Percentiles rank a stretch among this genome's conserved stretches.
Evolutionary conservation across 768 basidiomycete species (phyloP).

Genomic region (Xerocomellus dryophilus): DNA sequence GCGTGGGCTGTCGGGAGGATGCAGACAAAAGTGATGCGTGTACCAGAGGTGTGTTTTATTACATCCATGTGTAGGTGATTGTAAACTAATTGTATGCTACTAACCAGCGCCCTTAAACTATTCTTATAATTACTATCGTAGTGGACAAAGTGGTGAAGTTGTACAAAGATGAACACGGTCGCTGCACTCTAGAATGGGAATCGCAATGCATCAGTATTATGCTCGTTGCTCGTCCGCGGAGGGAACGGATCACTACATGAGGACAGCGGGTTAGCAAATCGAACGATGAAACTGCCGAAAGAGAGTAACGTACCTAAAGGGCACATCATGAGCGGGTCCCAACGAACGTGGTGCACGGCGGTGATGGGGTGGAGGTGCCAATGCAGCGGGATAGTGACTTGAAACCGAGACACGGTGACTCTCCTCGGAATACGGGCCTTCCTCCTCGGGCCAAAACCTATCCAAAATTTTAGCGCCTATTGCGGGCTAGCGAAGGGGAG

Average conservation of each 20-base stretch:
- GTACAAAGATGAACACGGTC: not conserved
- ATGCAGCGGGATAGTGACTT: constrained; percentile 14
- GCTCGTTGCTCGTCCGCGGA: constrained; percentile 15
- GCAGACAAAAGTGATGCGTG: not conserved
- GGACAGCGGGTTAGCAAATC: not conserved
- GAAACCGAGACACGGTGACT: constrained; percentile 6
- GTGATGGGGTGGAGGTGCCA: constrained; percentile 32
- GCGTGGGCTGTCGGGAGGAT: not conserved
- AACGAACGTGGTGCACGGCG: constrained; percentile 23
- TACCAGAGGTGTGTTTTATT: constrained; percentile 11
- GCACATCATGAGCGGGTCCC: constrained; percentile 4
- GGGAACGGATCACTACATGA: constrained; percentile 17
- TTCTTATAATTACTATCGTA: constrained; percentile 8
- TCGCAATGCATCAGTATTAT: constrained; percentile 17
- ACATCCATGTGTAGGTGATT: not conserved
- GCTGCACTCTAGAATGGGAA: constrained; percentile 28
- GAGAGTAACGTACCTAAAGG: constrained; percentile 15
- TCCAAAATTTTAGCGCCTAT: constrained; percentile 31
- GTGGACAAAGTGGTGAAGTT: not conserved
- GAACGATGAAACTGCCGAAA: not conserved
- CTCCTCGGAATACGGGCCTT: constrained; percentile 19
- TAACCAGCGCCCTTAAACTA: constrained; percentile 19
- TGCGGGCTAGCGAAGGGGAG: constrained; percentile 16
- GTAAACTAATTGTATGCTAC: constrained; percentile 19
- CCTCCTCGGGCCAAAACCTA: constrained; percentile 33